These are phyloP conservation scores for Talaromyces nanjingensis DNA, from an alignment of 495 filamentous ascomycete genomes.

Conservation along the genomic window DNA sequence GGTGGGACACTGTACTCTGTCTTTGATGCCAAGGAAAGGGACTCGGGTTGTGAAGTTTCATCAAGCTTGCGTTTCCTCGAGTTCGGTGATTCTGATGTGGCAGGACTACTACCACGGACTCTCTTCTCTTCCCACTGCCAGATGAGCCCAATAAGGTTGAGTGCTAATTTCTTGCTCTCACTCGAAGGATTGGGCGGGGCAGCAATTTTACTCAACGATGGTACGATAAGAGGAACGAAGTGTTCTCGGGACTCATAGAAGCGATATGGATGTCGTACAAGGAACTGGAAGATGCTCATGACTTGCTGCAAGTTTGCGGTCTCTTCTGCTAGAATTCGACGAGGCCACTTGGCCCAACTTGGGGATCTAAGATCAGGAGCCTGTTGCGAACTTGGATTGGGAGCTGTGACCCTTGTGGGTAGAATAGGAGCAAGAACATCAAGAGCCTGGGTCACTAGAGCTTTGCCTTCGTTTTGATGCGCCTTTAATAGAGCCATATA, in stretches of 20 bases:
- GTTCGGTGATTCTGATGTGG: slow-evolving; percentile 60
- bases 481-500: slow-evolving; percentile 86
- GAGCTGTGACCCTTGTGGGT: slow-evolving; percentile 51
- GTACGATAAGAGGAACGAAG: slow-evolving; percentile 82
- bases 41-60: slow-evolving; percentile 32
- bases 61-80: slow-evolving; percentile 73
- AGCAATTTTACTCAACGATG: slow-evolving; percentile 81
- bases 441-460: slow-evolving; percentile 86
- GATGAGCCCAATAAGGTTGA: slow-evolving; percentile 83
- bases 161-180: slow-evolving; percentile 84
- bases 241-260: slow-evolving; percentile 94
- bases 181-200: slow-evolving; percentile 77
- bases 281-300: slow-evolving; percentile 93
- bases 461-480: slow-evolving; percentile 88
- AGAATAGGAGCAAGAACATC: slow-evolving; percentile 91
- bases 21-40: slow-evolving; percentile 37
- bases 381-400: slow-evolving; percentile 26
- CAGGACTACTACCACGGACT: slow-evolving; percentile 47
- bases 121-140: slow-evolving; percentile 89
- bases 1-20: slow-evolving; percentile 63
- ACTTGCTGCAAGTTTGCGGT: slow-evolving; percentile 95
- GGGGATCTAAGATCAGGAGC: slow-evolving; percentile 52
- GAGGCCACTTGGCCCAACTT: slow-evolving; percentile 84
- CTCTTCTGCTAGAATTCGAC: slow-evolving; percentile 88
- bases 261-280: slow-evolving; percentile 84